Conservation (phyloP, 179 eudicot species). For the Vitellaria paradoxa region DNA sequence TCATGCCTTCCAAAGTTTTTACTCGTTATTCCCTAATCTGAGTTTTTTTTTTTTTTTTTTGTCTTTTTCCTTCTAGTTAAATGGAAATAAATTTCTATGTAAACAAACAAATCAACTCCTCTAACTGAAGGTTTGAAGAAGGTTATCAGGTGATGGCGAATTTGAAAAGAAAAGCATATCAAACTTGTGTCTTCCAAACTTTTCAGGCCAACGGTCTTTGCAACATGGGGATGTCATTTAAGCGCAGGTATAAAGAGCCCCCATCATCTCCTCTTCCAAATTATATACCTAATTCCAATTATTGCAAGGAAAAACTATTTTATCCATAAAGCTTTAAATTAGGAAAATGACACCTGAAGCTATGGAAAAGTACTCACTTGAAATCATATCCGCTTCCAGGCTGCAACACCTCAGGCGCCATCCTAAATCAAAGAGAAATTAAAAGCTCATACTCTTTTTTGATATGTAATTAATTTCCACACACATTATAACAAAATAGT, state of each 20-base stretch:
- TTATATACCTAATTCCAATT: neutral
- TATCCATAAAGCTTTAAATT: neutral
- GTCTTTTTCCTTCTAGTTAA: too few species aligned
- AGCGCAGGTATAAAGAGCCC: neutral
- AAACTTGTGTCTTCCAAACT: neutral
- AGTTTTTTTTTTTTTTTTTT: too few species aligned
- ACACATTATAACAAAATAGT: conserved; percentile 1
- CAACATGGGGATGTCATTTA: neutral
- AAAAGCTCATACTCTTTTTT: conserved; percentile 5
- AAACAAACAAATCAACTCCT: neutral
- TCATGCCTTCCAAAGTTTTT: too few species aligned
- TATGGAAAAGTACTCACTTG: conserved; percentile 56
- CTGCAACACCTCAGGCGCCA: conserved; percentile 99
- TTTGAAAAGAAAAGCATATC: neutral
- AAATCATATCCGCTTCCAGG: conserved; percentile 94
- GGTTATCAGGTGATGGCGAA: neutral
- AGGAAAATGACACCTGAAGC: neutral
- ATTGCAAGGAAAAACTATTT: too few species aligned
- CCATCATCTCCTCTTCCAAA: neutral
- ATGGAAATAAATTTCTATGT: too few species aligned
- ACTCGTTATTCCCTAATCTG: too few species aligned
- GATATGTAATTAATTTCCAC: neutral
- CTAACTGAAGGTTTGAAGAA: neutral
- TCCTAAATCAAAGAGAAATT: conserved; percentile 45
- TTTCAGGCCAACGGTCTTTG: neutral